A percentile compares a stretch with the other conserved stretches of the same genome.
Conservation (phyloP, 805 yeast genomes). For the Alloascoidea hylecoeti region DNA sequence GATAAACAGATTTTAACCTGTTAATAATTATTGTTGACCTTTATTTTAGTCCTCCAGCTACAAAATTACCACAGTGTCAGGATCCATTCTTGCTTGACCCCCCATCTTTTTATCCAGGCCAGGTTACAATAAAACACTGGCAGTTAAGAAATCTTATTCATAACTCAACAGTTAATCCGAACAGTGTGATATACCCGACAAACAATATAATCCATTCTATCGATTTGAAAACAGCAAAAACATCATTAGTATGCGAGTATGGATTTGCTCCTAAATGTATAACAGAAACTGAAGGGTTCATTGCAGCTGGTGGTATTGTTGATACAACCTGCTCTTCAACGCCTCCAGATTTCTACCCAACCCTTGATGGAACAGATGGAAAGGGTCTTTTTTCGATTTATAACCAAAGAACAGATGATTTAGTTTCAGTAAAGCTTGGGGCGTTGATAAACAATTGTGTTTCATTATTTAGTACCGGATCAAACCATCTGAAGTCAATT, state of each 20-base stretch:
- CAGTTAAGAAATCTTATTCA: constrained; percentile 64
- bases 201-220: constrained; percentile 36
- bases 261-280: constrained; percentile 63
- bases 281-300: constrained; percentile 35
- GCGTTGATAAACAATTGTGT: constrained; percentile 78
- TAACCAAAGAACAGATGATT: not conserved
- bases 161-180: constrained; percentile 26
- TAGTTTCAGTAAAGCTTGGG: constrained; percentile 48
- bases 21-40: no score
- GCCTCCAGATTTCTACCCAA: constrained; percentile 42
- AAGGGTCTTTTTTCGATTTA: not conserved
- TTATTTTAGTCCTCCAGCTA: no score
- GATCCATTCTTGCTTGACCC: not conserved
- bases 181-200: constrained; percentile 42
- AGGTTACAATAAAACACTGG: constrained; percentile 40
- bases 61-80: not conserved
- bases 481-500: constrained; percentile 29
- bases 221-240: constrained; percentile 22
- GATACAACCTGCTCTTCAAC: constrained; percentile 21
- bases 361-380: constrained; percentile 17
- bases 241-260: constrained; percentile 28
- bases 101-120: not conserved
- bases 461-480: constrained; percentile 18
- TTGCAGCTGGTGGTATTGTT: constrained; percentile 38
- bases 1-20: no score